Percentiles rank a stretch among this genome's conserved stretches.
Evolutionary conservation across 2,329 filamentous ascomycete genomes (phyloP).

Genomic region (Talaromyces sp.): DNA sequence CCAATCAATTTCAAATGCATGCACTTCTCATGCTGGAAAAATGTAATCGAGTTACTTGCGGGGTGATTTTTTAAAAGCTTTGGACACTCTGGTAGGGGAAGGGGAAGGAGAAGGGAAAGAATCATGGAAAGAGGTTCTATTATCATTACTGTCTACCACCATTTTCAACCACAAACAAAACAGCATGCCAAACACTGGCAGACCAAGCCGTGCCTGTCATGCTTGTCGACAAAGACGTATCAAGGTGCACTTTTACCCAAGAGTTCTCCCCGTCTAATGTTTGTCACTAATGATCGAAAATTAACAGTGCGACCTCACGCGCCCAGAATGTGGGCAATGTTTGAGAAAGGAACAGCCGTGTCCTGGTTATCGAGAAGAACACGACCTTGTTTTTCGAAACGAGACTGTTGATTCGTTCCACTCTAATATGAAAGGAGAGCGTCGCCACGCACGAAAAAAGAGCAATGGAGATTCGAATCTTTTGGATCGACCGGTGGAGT

Average conservation of each 20-base stretch:
- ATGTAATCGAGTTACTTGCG: not conserved
- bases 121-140: not conserved
- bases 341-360: conserved; percentile 1
- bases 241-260: not conserved
- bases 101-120: not conserved
- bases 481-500: not conserved
- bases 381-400: conserved; percentile 1
- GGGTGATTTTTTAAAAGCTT: not conserved
- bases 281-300: not conserved
- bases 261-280: not conserved
- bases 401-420: conserved; percentile 2
- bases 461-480: not conserved
- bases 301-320: conserved; percentile 2
- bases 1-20: not conserved
- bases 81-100: not conserved
- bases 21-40: not conserved
- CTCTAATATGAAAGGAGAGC: not conserved
- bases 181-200: not conserved
- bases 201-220: not conserved
- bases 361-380: conserved; percentile 1
- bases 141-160: not conserved
- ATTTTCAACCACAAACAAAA: not conserved
- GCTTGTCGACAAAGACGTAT: not conserved
- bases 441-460: not conserved
- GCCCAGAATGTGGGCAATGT: conserved; percentile 4